These are phyloP conservation scores for Quaeritorhiza haematococci DNA, from an alignment of 371 early-diverging fungal genomes.

Conservation along the genomic window DNA sequence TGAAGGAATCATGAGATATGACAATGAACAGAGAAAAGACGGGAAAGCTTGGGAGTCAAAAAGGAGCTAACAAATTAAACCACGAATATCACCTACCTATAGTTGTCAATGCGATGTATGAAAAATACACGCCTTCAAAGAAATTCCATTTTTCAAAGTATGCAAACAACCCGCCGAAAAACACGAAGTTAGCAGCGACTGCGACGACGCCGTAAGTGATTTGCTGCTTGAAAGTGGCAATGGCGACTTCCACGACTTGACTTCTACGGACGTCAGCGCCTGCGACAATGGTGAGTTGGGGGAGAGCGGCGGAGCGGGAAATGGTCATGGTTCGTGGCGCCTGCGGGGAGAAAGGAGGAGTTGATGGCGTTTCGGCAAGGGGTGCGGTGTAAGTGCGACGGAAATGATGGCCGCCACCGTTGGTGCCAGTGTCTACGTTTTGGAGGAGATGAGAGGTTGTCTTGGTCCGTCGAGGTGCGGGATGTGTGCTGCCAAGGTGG, in stretches of 20 bases:
- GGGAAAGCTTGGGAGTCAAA: background rate
- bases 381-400: too few relatives aligned
- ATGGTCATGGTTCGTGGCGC: conserved; percentile 23
- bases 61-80: background rate
- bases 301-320: conserved; percentile 24
- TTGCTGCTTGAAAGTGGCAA: conserved; percentile 24
- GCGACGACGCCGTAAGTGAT: conserved; percentile 21
- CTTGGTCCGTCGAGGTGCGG: too few relatives aligned
- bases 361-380: too few relatives aligned
- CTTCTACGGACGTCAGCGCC: conserved; percentile 11
- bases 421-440: too few relatives aligned
- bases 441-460: too few relatives aligned
- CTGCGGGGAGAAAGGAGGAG: background rate
- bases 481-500: too few relatives aligned
- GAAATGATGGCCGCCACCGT: too few relatives aligned
- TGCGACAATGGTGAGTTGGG: conserved; percentile 27
- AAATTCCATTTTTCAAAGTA: conserved; percentile 36
- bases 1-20: too few relatives aligned
- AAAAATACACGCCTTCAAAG: conserved; percentile 42
- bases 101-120: conserved; percentile 32
- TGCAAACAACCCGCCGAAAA: conserved; percentile 34
- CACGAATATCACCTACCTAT: conserved; percentile 19
- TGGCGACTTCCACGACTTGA: conserved; percentile 31
- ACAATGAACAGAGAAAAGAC: conserved; percentile 3
- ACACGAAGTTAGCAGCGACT: conserved; percentile 30